phyloP scores from a whole-genome alignment of 1,284 basidiomycete genomes.

The Cryptococcus neoformans region DNA sequence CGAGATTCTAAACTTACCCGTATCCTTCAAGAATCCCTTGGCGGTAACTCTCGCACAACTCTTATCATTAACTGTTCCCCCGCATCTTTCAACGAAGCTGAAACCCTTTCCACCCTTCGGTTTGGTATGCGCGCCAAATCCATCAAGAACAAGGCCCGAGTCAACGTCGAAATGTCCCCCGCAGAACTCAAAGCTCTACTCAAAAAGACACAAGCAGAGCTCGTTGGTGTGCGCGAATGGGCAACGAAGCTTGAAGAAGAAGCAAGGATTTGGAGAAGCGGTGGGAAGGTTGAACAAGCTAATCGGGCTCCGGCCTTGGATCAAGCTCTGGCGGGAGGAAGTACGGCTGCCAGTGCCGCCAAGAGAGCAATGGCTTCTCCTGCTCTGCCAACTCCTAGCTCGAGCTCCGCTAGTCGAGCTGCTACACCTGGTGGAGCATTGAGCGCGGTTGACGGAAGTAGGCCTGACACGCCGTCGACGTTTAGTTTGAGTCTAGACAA shows the following conservation, averaged over 20 bases:
- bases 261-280: slow-evolving; percentile 83
- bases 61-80: slow-evolving; percentile 99
- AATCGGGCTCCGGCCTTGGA: slow-evolving; percentile 65
- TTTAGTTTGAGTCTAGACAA: slow-evolving; percentile 77
- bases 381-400: slow-evolving; percentile 57
- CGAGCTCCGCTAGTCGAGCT: slow-evolving; percentile 52
- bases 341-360: slow-evolving; percentile 20
- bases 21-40: slow-evolving; percentile 98
- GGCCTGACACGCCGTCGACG: slow-evolving; percentile 42
- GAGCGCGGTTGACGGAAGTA: slow-evolving; percentile 21
- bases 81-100: slow-evolving; percentile 92
- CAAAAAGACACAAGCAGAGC: slow-evolving; percentile 84
- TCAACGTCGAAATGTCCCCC: slow-evolving; percentile 97
- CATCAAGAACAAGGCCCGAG: slow-evolving; percentile 99
- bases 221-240: slow-evolving; percentile 79
- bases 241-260: slow-evolving; percentile 89
- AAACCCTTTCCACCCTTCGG: slow-evolving; percentile 94
- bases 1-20: slow-evolving; percentile 99
- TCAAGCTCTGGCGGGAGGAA: not conserved
- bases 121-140: slow-evolving; percentile 99
- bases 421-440: slow-evolving; percentile 67
- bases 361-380: slow-evolving; percentile 57
- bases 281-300: slow-evolving; percentile 77
- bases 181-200: slow-evolving; percentile 91
- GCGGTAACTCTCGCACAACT: slow-evolving; percentile 98